These are phyloP conservation scores for Lentithecium fluviatile DNA, from an alignment of 495 filamentous ascomycete genomes.

Conservation along the genomic window DNA sequence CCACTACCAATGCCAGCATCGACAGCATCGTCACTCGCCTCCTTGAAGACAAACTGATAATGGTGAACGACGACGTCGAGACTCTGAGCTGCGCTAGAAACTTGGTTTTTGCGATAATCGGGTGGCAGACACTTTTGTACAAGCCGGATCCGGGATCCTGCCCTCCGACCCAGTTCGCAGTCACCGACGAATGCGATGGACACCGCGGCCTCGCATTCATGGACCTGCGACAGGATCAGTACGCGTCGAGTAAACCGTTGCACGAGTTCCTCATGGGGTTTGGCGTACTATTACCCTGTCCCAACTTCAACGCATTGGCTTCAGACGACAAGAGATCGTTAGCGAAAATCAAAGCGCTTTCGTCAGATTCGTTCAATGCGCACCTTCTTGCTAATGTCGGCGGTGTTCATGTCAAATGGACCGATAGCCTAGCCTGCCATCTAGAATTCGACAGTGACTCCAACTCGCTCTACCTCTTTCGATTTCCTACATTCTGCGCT, in stretches of 20 bases:
- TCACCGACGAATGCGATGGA: constrained; percentile 26
- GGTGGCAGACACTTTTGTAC: constrained; percentile 37
- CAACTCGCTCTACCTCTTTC: constrained; percentile 26
- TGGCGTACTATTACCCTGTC: constrained; percentile 18
- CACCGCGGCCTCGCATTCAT: constrained; percentile 4
- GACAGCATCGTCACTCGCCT: constrained; percentile 9
- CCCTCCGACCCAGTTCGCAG: constrained; percentile 16
- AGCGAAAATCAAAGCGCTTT: neutral
- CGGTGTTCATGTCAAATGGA: constrained; percentile 27
- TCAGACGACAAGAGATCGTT: neutral
- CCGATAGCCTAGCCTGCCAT: constrained; percentile 33
- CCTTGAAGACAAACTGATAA: constrained; percentile 4
- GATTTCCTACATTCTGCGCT: constrained; percentile 32
- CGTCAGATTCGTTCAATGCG: constrained; percentile 11
- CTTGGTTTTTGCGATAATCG: constrained; percentile 33
- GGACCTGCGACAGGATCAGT: constrained; percentile 2
- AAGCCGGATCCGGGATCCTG: constrained; percentile 28
- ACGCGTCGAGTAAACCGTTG: constrained; percentile 3
- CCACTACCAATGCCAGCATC: constrained; percentile 5
- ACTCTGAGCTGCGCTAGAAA: constrained; percentile 8
- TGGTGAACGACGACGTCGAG: constrained; percentile 6
- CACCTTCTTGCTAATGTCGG: constrained; percentile 27
- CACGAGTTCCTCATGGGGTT: constrained; percentile 22
- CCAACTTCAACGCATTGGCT: constrained; percentile 4
- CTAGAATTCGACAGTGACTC: constrained; percentile 26